phyloP scores from a whole-genome alignment of 202 grass and related monocot species.

The Hordeum pubiflorum region DNA sequence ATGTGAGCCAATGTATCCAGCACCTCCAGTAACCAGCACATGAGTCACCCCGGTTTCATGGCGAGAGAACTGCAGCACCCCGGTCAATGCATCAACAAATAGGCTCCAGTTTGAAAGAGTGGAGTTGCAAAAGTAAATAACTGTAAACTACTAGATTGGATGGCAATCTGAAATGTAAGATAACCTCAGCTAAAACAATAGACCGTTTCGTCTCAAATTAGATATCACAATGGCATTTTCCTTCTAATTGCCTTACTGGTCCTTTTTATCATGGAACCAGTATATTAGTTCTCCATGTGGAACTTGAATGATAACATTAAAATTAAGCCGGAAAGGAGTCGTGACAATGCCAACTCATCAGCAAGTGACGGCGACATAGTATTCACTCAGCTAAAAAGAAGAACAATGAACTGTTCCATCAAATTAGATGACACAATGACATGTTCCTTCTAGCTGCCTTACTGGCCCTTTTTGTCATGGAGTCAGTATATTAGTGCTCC shows the following conservation, averaged over 20 bases:
- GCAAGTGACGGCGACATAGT: not conserved
- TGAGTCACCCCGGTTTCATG: constrained; percentile 70
- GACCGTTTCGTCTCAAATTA: not conserved
- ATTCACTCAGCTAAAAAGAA: not conserved
- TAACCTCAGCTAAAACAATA: not conserved
- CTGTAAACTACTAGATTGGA: not conserved
- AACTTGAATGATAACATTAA: not conserved
- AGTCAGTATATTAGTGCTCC: not conserved
- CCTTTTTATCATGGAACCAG: not conserved
- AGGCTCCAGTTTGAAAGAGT: not conserved
- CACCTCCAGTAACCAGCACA: constrained; percentile 73
- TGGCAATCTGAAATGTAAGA: not conserved
- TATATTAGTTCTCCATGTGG: not conserved
- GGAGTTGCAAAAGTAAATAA: not conserved
- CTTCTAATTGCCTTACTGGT: constrained; percentile 6
- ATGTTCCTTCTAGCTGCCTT: constrained; percentile 7
- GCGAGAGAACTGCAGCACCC: constrained; percentile 51
- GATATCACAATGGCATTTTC: not conserved
- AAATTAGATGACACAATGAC: not conserved
- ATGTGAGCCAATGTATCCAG: constrained; percentile 78
- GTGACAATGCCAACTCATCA: constrained; percentile 15
- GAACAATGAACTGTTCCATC: not conserved
- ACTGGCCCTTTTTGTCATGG: constrained; percentile 4
- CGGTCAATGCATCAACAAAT: constrained; percentile 17
- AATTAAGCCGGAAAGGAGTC: constrained; percentile 5